Base-by-base conservation (phyloP, 2,329 filamentous ascomycete species). In the Beauveria pseudobassiana region DNA sequence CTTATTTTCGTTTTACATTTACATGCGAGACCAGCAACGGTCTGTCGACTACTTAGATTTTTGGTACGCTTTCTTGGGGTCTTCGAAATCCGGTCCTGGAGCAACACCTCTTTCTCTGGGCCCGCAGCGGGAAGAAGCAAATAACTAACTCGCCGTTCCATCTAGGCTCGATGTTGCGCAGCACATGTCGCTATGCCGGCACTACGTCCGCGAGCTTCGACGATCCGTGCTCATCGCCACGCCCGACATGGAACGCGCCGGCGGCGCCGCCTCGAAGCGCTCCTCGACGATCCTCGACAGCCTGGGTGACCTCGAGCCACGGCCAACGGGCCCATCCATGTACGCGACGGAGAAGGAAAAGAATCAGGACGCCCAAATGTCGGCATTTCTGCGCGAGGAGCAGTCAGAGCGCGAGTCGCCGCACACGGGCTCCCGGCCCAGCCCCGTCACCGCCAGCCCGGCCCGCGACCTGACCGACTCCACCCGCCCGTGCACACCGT, bases 21-120 rank as follows among this genome's bases (percentile, higher is more conserved):
- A 96, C 77, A 99, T 99, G 95, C 87, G 95, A 70, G 96, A 99
- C 75, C 93, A 97, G 76, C 95, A 99, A 76, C 87, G 93, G 73
- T 97, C 93, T 8, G 95, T 99, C 14, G 95, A 99, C 72, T 99
- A 99, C 70, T 80, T 99, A 48, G 95, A 99, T 73, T 99, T 99
- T 76, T 99, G 96, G 95, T 98, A 80, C 42, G 55, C 46, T 42
- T n/a, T 52, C 12, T 48, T 14, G 14, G 5, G 12, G 1, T n/a
- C 28, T 20, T 24, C 6, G 45, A 46, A 28, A 46, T 22, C 28
- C 38, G 34, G 18, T 14, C 34, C 14, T 6, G 5, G 34, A 38
- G 34, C 34, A 16, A 5, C 5, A 38, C 14, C 34, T 38, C 34
- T 28, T 6, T n/a, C 7, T n/a, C 48, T 50, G 16, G 50, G 2